Conservation (phyloP, 768 basidiomycete species). For the Coprinopsis marcescibilis region DNA sequence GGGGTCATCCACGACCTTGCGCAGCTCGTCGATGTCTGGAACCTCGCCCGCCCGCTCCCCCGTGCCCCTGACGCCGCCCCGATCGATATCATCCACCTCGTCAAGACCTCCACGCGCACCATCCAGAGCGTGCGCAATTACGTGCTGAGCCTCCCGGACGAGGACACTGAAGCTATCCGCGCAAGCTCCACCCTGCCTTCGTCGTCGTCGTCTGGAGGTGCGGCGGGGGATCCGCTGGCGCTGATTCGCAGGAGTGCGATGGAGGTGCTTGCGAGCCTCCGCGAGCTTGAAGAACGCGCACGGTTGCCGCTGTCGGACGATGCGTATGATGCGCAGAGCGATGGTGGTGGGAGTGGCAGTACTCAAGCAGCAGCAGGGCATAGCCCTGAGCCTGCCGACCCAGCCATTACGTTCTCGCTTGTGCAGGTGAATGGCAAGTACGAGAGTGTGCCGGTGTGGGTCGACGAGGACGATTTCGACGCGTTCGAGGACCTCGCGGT, state of each 20-base stretch:
- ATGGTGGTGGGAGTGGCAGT: slow-evolving; percentile 37
- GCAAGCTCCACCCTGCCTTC: slow-evolving; percentile 50
- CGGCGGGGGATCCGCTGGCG: slow-evolving; percentile 65
- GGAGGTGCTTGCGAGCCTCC: slow-evolving; percentile 75
- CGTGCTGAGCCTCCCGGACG: slow-evolving; percentile 74
- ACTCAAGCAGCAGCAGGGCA: slow-evolving; percentile 21
- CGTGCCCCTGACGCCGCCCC: too few relatives aligned
- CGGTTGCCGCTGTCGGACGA: slow-evolving; percentile 76
- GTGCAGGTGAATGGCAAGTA: slow-evolving; percentile 63
- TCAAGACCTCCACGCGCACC: slow-evolving; percentile 75
- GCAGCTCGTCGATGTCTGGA: slow-evolving; percentile 60
- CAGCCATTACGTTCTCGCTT: slow-evolving; percentile 60
- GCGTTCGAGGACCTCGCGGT: slow-evolving; percentile 33
- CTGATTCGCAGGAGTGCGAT: slow-evolving; percentile 73
- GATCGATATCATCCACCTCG: slow-evolving; percentile 57
- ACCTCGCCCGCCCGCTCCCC: slow-evolving; percentile 32
- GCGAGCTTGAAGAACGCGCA: slow-evolving; percentile 73
- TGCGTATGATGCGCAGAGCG: slow-evolving; percentile 77
- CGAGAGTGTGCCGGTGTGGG: slow-evolving; percentile 75
- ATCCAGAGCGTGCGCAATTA: slow-evolving; percentile 84
- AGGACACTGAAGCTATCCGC: slow-evolving; percentile 50
- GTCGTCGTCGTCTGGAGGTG: slow-evolving; percentile 32
- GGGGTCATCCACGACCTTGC: slow-evolving; percentile 72
- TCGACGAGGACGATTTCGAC: slow-evolving; percentile 56
- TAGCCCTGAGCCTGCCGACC: slow-evolving; percentile 29